phyloP scores from a whole-genome alignment of 2,329 filamentous ascomycete species.

The Raffaelea albimanens region DNA sequence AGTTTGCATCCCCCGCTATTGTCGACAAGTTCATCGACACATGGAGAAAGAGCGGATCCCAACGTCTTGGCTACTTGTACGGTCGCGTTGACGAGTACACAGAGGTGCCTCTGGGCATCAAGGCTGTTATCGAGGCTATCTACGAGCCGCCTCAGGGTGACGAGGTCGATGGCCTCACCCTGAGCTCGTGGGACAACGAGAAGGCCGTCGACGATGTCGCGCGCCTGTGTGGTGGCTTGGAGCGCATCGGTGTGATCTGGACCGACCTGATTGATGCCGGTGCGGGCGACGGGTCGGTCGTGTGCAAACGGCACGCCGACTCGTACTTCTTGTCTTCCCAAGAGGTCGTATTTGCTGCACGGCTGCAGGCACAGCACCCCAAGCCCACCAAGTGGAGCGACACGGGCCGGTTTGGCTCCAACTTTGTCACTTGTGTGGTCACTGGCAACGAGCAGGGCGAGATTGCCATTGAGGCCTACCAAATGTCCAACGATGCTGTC shows the following conservation, averaged over 20 bases:
- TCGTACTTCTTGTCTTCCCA: constrained; percentile 91
- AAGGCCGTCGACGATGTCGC: constrained; percentile 73
- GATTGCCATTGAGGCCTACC: constrained; percentile 84
- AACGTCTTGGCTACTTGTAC: constrained; percentile 84
- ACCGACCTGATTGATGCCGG: constrained; percentile 83
- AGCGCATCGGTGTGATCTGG: constrained; percentile 88
- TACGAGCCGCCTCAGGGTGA: constrained; percentile 91
- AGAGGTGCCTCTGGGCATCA: constrained; percentile 86
- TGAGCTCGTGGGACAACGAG: constrained; percentile 79
- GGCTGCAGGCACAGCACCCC: constrained; percentile 79
- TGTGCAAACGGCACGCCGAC: constrained; percentile 93
- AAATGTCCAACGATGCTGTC: constrained; percentile 88
- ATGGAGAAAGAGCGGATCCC: constrained; percentile 77
- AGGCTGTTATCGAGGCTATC: constrained; percentile 92
- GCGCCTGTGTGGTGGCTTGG: constrained; percentile 69
- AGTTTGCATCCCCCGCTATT: constrained; percentile 77
- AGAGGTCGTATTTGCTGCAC: constrained; percentile 81
- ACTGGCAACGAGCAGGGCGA: constrained; percentile 86
- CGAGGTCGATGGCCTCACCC: constrained; percentile 78
- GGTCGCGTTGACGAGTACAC: constrained; percentile 84
- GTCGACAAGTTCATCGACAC: constrained; percentile 87
- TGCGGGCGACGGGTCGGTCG: constrained; percentile 69
- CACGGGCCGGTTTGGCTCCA: constrained; percentile 85
- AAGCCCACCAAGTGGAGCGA: constrained; percentile 96
- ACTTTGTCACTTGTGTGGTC: constrained; percentile 93